phyloP scores from a whole-genome alignment of 2,329 filamentous ascomycete genomes.

The Fusarium pseudocircinatum region DNA sequence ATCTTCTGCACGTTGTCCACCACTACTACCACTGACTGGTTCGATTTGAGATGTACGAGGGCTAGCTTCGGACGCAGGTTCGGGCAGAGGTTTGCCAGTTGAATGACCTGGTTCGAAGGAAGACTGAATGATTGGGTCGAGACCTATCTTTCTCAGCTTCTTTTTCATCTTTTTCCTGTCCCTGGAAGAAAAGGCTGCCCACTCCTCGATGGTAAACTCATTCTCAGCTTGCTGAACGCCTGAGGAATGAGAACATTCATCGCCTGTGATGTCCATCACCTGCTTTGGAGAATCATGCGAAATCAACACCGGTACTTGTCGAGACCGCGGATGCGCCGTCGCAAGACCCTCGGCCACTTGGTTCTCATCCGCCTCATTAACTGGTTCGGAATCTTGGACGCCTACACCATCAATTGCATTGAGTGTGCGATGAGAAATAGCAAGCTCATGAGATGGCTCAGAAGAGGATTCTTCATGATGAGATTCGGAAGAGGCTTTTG shows the following conservation, averaged over 20 bases:
- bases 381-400: conserved; percentile 11
- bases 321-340: conserved; percentile 5
- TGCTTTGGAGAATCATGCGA: neutral
- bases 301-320: conserved; percentile 6
- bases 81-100: neutral
- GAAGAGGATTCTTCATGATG: neutral
- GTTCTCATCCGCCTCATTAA: conserved; percentile 49
- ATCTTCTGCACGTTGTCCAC: neutral
- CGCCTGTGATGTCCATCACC: neutral
- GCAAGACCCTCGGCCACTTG: conserved; percentile 11
- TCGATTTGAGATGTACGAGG: neutral
- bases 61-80: neutral
- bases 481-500: neutral
- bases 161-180: conserved; percentile 40
- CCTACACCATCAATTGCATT: conserved; percentile 7
- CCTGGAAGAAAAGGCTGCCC: conserved; percentile 27
- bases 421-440: neutral
- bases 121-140: conserved; percentile 28
- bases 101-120: neutral
- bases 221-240: neutral
- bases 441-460: neutral
- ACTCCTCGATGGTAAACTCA: conserved; percentile 20
- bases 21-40: neutral
- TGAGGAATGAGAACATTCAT: neutral
- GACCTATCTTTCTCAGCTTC: conserved; percentile 32